Evolutionary conservation across 2,329 filamentous ascomycete genomes (phyloP).

Genomic region (Arthrinium phaeospermum): DNA sequence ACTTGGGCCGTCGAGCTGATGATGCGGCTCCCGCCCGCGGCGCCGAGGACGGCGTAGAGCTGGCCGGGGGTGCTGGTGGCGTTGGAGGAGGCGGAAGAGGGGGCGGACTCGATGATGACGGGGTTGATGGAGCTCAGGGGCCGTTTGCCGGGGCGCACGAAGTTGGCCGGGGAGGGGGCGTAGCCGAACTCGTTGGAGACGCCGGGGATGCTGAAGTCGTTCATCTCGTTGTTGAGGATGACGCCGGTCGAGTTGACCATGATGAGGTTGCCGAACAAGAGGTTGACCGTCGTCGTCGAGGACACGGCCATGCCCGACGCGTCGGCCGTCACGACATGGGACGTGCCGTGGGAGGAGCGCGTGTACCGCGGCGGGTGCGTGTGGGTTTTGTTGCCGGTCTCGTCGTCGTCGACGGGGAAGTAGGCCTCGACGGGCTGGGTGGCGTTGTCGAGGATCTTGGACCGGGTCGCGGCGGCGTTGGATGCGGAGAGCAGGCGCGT

Average conservation of each 20-base stretch:
- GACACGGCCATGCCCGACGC: conserved; percentile 75
- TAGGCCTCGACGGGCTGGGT: conserved; percentile 79
- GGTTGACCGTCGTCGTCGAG: conserved; percentile 86
- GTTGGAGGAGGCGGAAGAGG: too few species aligned
- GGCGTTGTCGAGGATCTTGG: conserved; percentile 71
- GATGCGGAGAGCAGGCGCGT: conserved; percentile 66
- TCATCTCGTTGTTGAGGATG: conserved; percentile 75
- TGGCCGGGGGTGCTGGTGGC: conserved; percentile 58
- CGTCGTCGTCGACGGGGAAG: conserved; percentile 49
- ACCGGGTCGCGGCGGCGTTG: conserved; percentile 64
- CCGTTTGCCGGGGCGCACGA: conserved; percentile 78
- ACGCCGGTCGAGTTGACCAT: conserved; percentile 84
- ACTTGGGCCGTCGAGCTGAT: conserved; percentile 80
- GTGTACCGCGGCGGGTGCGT: conserved; percentile 59
- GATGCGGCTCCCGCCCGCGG: conserved; percentile 83
- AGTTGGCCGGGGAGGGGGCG: conserved; percentile 80
- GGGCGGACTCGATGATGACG: conserved; percentile 66
- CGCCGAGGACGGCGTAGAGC: conserved; percentile 73
- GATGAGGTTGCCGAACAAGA: conserved; percentile 80
- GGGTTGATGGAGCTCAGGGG: conserved; percentile 85
- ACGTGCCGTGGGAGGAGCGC: conserved; percentile 75
- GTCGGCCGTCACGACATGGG: conserved; percentile 76
- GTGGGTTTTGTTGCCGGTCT: conserved; percentile 37
- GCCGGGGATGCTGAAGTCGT: conserved; percentile 87
- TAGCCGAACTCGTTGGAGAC: conserved; percentile 84